Percentiles rank a stretch among this genome's conserved stretches.
These are phyloP conservation scores for Coelastrella sp. DNA, from an alignment of 139 green algal species.

Conservation along the genomic window DNA sequence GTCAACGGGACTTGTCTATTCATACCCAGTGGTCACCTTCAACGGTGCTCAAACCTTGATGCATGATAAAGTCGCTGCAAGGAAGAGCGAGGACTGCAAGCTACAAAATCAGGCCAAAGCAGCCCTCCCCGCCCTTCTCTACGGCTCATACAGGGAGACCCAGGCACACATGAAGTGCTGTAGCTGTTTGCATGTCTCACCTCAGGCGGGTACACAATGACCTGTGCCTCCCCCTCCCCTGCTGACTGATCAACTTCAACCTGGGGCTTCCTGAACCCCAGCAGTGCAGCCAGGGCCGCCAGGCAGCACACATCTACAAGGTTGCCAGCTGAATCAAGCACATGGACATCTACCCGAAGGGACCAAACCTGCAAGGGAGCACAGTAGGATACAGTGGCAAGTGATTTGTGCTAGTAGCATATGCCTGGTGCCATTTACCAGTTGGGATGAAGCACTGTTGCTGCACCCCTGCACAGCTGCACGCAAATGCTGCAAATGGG, in stretches of 20 bases:
- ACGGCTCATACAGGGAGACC: too few relatives aligned
- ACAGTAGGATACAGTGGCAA: background rate
- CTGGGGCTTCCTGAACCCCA: slow-evolving; percentile 84
- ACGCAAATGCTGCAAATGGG: too few relatives aligned
- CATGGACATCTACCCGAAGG: slow-evolving; percentile 68
- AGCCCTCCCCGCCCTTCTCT: too few relatives aligned
- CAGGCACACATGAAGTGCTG: background rate
- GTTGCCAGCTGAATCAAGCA: slow-evolving; percentile 90
- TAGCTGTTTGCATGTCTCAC: background rate
- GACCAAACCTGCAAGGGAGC: slow-evolving; percentile 24
- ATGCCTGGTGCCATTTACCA: too few relatives aligned
- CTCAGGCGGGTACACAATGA: slow-evolving; percentile 52
- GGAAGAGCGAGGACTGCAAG: too few relatives aligned
- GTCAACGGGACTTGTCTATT: too few relatives aligned
- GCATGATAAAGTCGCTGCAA: too few relatives aligned
- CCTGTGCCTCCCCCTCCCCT: slow-evolving; percentile 28
- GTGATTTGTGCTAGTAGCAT: background rate
- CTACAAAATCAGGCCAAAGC: too few relatives aligned
- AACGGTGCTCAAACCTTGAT: too few relatives aligned
- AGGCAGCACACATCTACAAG: slow-evolving; percentile 84
- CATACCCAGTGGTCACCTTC: too few relatives aligned
- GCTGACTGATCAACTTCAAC: slow-evolving; percentile 64
- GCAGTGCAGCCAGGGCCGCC: slow-evolving; percentile 81
- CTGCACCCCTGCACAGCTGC: too few relatives aligned
- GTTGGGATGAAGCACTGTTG: too few relatives aligned